Evolutionary conservation across 2,329 filamentous ascomycete species (phyloP), one percentile per base, ranked within the genome.

Genomic region (Colletotrichum gloeosporioides): DNA sequence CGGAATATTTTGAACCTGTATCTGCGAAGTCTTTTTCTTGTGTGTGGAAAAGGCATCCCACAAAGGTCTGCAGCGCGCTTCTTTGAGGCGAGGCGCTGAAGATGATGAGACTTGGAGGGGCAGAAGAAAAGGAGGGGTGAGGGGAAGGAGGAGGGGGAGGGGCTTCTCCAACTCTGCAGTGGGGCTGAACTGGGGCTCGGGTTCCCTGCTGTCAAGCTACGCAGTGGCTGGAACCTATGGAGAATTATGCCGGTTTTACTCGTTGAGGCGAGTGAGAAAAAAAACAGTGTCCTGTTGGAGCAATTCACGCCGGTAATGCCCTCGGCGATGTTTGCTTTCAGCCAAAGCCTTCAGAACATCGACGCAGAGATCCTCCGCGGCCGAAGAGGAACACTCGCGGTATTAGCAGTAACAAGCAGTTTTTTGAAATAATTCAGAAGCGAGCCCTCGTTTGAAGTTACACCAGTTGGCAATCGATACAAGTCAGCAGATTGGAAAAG

Each of bases 91-190:
- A 44, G 31, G 25, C 59, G 32, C 68, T 70, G 68, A 53, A 70
- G 12, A 63, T 55, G 73, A 63, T 16, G 39, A 62, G 31, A 57
- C 27, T 32, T 64, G 70, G 70, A 69, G 73, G 70, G 70, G 70
- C 44, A 73, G 32, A 15, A 12, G 12, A n/a, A 64, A 32, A 18
- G 70, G 73, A 73, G 70, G 70, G 70, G 73, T 27, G 68, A 27
- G 12, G 34, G 68, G 32, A 64, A 75, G 73, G 73, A 62, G 49
- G 69, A 63, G 73, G 69, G 73, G 70, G 36, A n/a, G 69, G 65
- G 69, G 62, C 53, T 53, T 53, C 39, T 65, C 55, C 63, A 62
- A 68, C 59, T 22, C 12, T 13, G 18, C 16, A 27, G 68, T 61
- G 72, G 72, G 61, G 68, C 68, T 29, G 61, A 36, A 29, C 22